Evolutionary conservation across 441 rosid genomes (phyloP).

Genomic region (Corymbia citriodora): DNA sequence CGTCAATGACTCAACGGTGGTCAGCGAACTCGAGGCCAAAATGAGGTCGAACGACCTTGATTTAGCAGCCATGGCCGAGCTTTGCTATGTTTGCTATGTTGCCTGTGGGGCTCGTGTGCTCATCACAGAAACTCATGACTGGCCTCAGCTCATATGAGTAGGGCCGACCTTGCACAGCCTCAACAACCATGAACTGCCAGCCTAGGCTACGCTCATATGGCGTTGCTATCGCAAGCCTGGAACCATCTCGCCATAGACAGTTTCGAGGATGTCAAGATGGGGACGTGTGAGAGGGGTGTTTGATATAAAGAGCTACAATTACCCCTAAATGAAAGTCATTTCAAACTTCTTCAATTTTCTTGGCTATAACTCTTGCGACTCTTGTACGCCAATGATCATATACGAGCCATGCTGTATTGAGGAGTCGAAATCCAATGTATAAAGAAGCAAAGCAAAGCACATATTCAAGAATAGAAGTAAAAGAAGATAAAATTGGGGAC

Average conservation of each 20-base stretch:
- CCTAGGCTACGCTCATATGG: background rate
- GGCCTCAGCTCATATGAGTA: background rate
- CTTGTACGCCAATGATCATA: background rate
- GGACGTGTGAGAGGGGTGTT: background rate
- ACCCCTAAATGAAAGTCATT: background rate
- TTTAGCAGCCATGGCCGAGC: background rate
- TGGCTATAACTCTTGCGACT: background rate
- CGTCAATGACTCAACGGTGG: background rate
- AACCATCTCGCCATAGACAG: background rate
- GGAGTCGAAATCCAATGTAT: background rate
- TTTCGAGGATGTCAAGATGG: background rate
- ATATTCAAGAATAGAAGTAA: background rate
- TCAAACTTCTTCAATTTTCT: background rate
- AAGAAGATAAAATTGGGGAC: background rate
- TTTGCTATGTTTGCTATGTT: background rate
- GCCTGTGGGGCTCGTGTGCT: background rate
- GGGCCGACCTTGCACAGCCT: background rate
- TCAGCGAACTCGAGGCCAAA: background rate
- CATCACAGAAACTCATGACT: background rate
- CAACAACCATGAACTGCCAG: background rate
- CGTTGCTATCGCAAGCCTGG: background rate
- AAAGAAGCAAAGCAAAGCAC: background rate
- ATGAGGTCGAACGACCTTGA: background rate
- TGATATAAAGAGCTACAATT: background rate
- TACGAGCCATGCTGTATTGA: background rate